phyloP scores from a whole-genome alignment of 23 red algal species.

The Agarophyton chilense region DNA sequence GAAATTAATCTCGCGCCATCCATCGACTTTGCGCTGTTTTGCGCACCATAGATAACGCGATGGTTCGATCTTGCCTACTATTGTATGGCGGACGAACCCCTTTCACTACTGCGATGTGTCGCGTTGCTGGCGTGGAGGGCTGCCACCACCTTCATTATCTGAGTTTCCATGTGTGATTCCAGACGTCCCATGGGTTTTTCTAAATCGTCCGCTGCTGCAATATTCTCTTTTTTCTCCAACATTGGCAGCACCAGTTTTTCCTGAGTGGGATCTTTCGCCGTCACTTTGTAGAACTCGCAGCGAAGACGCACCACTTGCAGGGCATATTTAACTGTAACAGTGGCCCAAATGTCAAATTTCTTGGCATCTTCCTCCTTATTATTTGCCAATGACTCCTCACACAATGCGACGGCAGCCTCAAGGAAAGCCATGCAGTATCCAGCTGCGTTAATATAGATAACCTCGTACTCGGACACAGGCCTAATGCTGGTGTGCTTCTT shows the following conservation, averaged over 20 bases:
- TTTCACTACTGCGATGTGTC: background rate
- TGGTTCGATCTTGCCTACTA: background rate
- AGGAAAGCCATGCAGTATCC: background rate
- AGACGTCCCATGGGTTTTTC: background rate
- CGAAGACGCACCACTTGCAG: background rate
- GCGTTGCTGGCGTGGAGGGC: conserved; percentile 4
- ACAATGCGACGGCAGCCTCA: background rate
- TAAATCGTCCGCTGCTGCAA: background rate
- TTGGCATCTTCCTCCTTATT: background rate
- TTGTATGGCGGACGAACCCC: background rate
- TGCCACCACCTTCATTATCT: background rate
- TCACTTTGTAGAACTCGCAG: background rate
- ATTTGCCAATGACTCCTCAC: background rate
- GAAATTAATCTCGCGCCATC: conserved; percentile 12
- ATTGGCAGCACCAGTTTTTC: background rate
- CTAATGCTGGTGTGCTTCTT: background rate
- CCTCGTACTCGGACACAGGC: background rate
- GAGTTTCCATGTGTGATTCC: background rate
- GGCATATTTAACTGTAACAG: background rate
- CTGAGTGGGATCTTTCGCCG: background rate
- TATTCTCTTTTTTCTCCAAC: background rate
- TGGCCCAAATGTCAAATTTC: background rate
- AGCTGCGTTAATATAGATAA: background rate
- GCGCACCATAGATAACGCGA: background rate
- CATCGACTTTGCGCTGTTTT: background rate